Percentiles rank a stretch among this genome's conserved stretches.
phyloP scores from a whole-genome alignment of 371 early-diverging fungal genomes.

The Smittium mucronatum region DNA sequence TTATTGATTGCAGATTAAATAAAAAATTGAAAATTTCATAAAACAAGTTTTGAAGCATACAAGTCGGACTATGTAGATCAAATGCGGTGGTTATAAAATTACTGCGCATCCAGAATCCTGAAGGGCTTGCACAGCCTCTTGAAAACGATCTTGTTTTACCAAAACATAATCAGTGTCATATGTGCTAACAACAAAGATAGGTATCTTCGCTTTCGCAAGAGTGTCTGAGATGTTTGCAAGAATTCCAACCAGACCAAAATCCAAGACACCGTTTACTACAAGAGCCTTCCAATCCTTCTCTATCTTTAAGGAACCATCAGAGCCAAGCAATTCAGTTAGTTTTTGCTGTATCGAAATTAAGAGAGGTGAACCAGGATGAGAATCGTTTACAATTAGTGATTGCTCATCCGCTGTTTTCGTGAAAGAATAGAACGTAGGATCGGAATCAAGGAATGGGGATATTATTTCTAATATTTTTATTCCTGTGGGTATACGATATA shows the following conservation, averaged over 20 bases:
- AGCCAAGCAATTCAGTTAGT: background rate
- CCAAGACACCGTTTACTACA: slow-evolving; percentile 52
- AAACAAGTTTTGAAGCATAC: too few species aligned
- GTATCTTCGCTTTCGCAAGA: slow-evolving; percentile 42
- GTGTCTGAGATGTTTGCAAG: slow-evolving; percentile 43
- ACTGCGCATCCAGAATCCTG: background rate
- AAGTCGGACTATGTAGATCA: too few species aligned
- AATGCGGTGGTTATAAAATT: too few species aligned
- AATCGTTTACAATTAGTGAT: background rate
- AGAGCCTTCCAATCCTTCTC: slow-evolving; percentile 47
- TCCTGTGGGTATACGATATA: background rate
- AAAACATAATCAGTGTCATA: slow-evolving; percentile 69
- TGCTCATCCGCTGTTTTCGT: background rate
- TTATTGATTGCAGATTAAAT: too few species aligned
- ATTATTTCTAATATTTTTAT: background rate
- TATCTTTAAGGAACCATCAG: slow-evolving; percentile 19
- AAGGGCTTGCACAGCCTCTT: slow-evolving; percentile 23
- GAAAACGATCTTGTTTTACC: slow-evolving; percentile 44
- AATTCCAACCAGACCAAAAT: slow-evolving; percentile 62
- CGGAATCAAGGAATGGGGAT: background rate
- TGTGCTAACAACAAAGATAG: slow-evolving; percentile 59
- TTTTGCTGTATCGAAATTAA: background rate
- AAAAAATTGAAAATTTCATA: too few species aligned
- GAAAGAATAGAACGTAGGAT: background rate
- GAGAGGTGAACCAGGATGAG: background rate